Base-by-base conservation (phyloP, 2,329 filamentous ascomycete species). In the Didymosphaeria variabile region DNA sequence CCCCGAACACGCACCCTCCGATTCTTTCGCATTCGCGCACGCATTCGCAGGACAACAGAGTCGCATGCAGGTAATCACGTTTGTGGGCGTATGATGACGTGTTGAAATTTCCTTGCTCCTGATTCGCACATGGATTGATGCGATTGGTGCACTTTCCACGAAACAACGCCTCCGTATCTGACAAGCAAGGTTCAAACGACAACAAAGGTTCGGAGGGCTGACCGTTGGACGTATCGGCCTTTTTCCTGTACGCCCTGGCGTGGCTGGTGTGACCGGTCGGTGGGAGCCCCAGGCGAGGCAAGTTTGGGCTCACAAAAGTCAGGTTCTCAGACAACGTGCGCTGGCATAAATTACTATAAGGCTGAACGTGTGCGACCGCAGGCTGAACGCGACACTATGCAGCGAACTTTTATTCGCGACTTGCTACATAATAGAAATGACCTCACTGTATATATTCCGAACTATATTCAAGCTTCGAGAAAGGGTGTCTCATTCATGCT, bases 1-100 rank as follows among this genome's bases (percentile, higher is more conserved):
- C 2, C 26, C 26, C 49, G 2, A 38, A 21, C 49, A 34, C 19
- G 6, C 31, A n/a, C 47, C 4, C 31, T n/a, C 9, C 9, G 1
- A 3, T 10, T 4, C 4, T 12, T 10, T 26, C 36, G 21, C 10
- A 2, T n/a, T 7, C 12, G 12, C 19, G 13, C 50, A 15, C 34
- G 21, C 21, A 26, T 17, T 2, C 17, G 15, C 5, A 17, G 8
- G 21, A 15, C 12, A 9, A 2, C 5, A 17, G n/a, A 21, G n/a
- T 5, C 17, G 42, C 29, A 55, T 45, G 26, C 29, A 36, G 15
- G 26, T 46, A 31, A 21, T n/a, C 40, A 4, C 44, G 29, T 40
- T 36, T 26, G 26, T 15, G 34, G 10, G 44, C 21, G 53, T 31
- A 31, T 21, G 40, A 55, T 55, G 53, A 55, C 53, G 53, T 55